Percentiles rank a stretch among this genome's conserved stretches.
phyloP scores from a whole-genome alignment of 2,329 filamentous ascomycete genomes.

The Pseudopithomyces maydicus region DNA sequence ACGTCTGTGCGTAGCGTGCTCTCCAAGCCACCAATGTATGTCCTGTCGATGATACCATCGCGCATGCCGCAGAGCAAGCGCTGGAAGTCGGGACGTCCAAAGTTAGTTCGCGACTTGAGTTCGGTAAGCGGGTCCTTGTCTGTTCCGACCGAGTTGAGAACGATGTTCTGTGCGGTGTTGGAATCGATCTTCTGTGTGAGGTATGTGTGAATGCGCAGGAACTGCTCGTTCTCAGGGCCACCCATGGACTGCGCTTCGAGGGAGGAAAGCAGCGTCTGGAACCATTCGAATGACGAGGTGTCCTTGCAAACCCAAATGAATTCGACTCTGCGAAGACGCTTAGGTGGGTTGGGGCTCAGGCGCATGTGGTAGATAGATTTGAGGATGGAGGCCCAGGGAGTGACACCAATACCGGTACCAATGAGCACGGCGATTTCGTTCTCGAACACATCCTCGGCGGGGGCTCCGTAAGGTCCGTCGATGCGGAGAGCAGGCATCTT shows the following conservation, averaged over 20 bases:
- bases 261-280: slow-evolving; percentile 89
- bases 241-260: slow-evolving; percentile 84
- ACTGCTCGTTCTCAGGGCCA: slow-evolving; percentile 70
- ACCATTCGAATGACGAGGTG: slow-evolving; percentile 97
- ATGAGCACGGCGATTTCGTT: slow-evolving; percentile 88
- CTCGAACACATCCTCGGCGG: slow-evolving; percentile 95
- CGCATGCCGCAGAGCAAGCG: slow-evolving; percentile 83
- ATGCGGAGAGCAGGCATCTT: slow-evolving; percentile 89
- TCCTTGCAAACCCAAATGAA: slow-evolving; percentile 99
- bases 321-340: slow-evolving; percentile 88
- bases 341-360: slow-evolving; percentile 84
- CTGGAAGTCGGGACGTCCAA: slow-evolving; percentile 88
- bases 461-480: slow-evolving; percentile 94
- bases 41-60: slow-evolving; percentile 82
- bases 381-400: slow-evolving; percentile 82
- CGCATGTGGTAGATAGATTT: slow-evolving; percentile 99
- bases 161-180: slow-evolving; percentile 94
- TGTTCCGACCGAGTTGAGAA: slow-evolving; percentile 90
- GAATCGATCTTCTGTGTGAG: slow-evolving; percentile 91
- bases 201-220: slow-evolving; percentile 97
- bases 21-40: slow-evolving; percentile 83
- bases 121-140: slow-evolving; percentile 91
- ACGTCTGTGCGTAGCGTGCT: slow-evolving; percentile 79
- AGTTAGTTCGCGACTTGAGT: slow-evolving; percentile 87
- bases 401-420: slow-evolving; percentile 85